Conservation (phyloP, 331 rosid species). For the Malus hybrid region DNA sequence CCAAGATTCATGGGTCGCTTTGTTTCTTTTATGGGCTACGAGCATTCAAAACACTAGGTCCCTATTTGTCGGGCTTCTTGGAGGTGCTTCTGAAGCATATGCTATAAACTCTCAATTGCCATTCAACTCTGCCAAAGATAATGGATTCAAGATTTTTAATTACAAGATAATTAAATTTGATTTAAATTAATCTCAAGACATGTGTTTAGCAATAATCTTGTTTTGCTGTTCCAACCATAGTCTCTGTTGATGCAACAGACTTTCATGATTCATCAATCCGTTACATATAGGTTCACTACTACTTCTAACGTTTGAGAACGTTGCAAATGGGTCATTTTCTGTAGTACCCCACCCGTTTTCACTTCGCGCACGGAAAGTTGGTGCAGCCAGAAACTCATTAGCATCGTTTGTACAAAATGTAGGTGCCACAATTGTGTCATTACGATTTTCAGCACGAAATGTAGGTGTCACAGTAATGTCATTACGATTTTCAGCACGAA, state of each 20-base stretch:
- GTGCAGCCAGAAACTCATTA: not conserved
- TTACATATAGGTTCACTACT: constrained; percentile 3
- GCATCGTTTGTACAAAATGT: not conserved
- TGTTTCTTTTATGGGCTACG: not conserved
- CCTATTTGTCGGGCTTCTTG: not conserved
- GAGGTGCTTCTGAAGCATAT: not conserved
- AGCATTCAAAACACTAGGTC: not conserved
- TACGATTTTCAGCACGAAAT: not conserved
- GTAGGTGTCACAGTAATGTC: not conserved
- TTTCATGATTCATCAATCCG: constrained; percentile 26
- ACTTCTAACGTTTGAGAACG: constrained; percentile 13
- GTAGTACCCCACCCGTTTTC: not conserved
- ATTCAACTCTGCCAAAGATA: not conserved
- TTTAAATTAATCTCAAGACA: not conserved
- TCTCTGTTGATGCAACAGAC: constrained; percentile 36
- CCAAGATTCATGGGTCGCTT: no score
- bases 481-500: not conserved
- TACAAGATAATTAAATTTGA: not conserved
- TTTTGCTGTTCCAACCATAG: constrained; percentile 73
- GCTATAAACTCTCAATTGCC: not conserved
- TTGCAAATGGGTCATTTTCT: constrained; percentile 46
- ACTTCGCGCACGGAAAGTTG: not conserved
- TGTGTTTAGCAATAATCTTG: constrained; percentile 60
- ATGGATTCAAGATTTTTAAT: not conserved
- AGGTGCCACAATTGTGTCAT: not conserved